Evolutionary conservation across 805 yeast species (phyloP), one percentile per base, ranked within the genome.

Genomic region (Saturnispora saitoi): DNA sequence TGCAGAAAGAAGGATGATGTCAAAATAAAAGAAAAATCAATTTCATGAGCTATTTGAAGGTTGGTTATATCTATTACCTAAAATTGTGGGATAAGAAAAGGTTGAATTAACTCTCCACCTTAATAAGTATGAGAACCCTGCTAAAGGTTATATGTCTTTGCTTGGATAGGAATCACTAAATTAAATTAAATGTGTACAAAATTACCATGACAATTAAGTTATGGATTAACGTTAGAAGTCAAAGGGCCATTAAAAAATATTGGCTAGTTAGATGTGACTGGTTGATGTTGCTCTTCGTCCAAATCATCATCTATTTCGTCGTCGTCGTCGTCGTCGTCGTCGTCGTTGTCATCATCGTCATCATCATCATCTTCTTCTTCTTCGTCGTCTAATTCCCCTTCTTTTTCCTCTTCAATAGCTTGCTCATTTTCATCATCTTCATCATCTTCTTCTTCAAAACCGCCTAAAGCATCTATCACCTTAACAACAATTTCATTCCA

Each of bases 401-500:
- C 63, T 17, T 56, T 58, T 4, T 54, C 58, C 9, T 56, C 58
- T 10, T 56, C 56, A n/a, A 50, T 52, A 6, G 53, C 55, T 7
- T 54, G 54, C 2, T 54, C 56, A 9, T 54, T 58, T 3, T 55
- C 58, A 10, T 56, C 71, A 2, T 73, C 75, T 2, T 75, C 77
- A 0, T 74, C 78, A 1, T 76, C 79, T 9, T 75, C 80, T 4
- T 75, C 79, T 3, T 72, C 79, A 6, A 76, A 78, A 0, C 67
- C 69, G 46, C 63, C 64, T 0, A 81, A 81, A 4, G 81, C 81
- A 55, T 71, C 59, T 3, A 76, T 80, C 43, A 78, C 70, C 52
- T 66, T 70, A 56, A 76, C 77, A 34, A 77, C 83, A 48, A 78
- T 70, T 57, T 78, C 83, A 58, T 78, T 78, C 76, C 79, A 77